Base-by-base conservation (phyloP, 805 yeast genomes). In the Wickerhamiella cacticola region DNA sequence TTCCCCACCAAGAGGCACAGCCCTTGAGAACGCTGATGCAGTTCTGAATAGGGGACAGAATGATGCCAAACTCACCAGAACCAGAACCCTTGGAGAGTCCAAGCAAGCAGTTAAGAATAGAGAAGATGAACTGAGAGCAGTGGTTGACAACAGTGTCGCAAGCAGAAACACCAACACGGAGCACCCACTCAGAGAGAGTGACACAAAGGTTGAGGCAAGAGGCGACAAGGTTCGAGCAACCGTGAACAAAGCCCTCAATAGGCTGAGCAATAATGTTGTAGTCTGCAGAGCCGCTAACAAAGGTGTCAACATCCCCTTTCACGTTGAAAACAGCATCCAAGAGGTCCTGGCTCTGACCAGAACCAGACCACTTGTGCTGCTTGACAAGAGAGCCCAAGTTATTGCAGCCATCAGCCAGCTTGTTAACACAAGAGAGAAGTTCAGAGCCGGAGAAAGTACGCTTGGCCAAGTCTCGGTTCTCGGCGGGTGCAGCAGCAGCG, bases 401-500 rank as follows among this genome's bases (percentile, higher is more conserved):
- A 19, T 31, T 31, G 10, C 36, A 31, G n/a, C 36, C 36, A 9
- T 31, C 18, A 15, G 10, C 36, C 36, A 31, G 16, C 9, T 15
- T 15, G 10, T 31, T 12, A 5, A 31, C 19, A 10, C 21, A 31
- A 19, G 9, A 9, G 19, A 31, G 36, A 31, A 31, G 36, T 19
- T 31, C 36, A 23, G 42, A 15, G 15, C 23, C 40, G 21, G 25
- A 19, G 25, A 35, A 35, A 22, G 42, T 23, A 15, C 42, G 42
- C 42, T 39, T 39, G 21, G 28, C 42, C 18, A 39, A n/a, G 25
- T 36, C 26, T 9, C 23, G 26, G 28, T 21, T 13, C 21, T 29
- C 38, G 15, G 31, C 31, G 16, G 46, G 29, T 15, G 46, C 46
- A 33, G 46, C 46, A 24, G 46, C 25, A 18, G 33, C 46, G 16